Conservation (phyloP, 768 basidiomycete species). For the Amanita polypyramis region DNA sequence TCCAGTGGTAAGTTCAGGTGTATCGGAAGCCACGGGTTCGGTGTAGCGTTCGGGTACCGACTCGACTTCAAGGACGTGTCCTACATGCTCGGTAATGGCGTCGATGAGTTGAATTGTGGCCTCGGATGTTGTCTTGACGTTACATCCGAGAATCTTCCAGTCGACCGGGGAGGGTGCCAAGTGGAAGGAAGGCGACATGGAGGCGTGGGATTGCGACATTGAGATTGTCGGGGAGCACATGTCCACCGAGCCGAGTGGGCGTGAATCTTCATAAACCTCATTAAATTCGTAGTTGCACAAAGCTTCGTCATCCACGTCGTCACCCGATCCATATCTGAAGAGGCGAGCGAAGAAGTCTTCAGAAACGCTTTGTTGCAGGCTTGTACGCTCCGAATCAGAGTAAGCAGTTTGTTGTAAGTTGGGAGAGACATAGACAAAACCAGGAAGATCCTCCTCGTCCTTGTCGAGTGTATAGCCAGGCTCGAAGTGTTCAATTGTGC, state of each 20-base stretch:
- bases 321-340: not conserved
- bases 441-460: constrained; percentile 12
- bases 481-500: constrained; percentile 6
- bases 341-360: not conserved
- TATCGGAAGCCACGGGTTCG: not conserved
- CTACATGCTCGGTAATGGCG: too few species aligned
- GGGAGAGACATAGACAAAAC: constrained; percentile 13
- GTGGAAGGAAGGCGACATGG: not conserved
- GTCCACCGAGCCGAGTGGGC: not conserved
- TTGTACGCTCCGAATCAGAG: too few species aligned
- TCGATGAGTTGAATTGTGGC: not conserved
- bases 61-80: too few species aligned
- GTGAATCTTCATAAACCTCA: not conserved
- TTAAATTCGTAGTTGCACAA: not conserved
- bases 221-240: not conserved
- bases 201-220: not conserved
- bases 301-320: not conserved
- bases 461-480: constrained; percentile 9
- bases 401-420: too few species aligned
- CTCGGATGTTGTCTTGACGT: not conserved
- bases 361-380: not conserved
- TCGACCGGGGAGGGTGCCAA: not conserved
- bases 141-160: not conserved
- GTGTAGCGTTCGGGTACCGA: not conserved
- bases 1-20: not conserved